Percentiles rank a stretch among this genome's conserved stretches.
These are phyloP conservation scores for Obba rivulosa DNA, from an alignment of 768 basidiomycete genomes.

Conservation along the genomic window DNA sequence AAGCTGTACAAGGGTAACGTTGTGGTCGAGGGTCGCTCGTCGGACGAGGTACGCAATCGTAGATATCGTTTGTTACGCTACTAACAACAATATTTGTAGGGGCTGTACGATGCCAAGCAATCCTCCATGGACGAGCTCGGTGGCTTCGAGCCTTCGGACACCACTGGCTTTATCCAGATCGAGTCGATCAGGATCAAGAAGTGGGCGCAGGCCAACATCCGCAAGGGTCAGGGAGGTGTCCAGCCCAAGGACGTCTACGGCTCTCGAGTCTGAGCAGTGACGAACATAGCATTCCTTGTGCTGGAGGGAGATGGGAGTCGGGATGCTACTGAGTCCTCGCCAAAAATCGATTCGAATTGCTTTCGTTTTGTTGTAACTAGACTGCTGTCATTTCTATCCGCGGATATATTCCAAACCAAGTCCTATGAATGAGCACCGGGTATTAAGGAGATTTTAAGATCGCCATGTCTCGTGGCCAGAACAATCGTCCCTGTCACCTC, in stretches of 20 bases:
- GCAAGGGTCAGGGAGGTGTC: conserved; percentile 51
- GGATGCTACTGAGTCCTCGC: too few relatives aligned
- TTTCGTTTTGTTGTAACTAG: too few relatives aligned
- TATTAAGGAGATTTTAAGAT: neutral
- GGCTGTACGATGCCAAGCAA: conserved; percentile 91
- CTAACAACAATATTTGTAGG: conserved; percentile 34
- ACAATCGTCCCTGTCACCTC: conserved; percentile 24
- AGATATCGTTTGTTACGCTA: too few relatives aligned
- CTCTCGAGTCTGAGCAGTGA: conserved; percentile 8
- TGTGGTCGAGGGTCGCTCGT: conserved; percentile 85
- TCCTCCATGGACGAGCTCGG: conserved; percentile 99
- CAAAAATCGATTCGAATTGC: too few relatives aligned
- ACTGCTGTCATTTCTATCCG: too few relatives aligned
- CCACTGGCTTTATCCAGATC: conserved; percentile 94
- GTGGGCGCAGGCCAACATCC: conserved; percentile 87
- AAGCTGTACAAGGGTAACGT: conserved; percentile 97
- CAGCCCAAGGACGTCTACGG: conserved; percentile 16
- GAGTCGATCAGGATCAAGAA: conserved; percentile 98
- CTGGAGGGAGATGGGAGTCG: too few relatives aligned
- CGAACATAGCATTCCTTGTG: too few relatives aligned
- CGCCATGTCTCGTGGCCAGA: conserved; percentile 23
- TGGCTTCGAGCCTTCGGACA: conserved; percentile 95
- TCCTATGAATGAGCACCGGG: too few relatives aligned
- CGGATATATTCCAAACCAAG: too few relatives aligned
- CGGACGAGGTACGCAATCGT: conserved; percentile 59